Base-by-base conservation (phyloP, 306 rosid genomes). In the Quercus engelmannii region DNA sequence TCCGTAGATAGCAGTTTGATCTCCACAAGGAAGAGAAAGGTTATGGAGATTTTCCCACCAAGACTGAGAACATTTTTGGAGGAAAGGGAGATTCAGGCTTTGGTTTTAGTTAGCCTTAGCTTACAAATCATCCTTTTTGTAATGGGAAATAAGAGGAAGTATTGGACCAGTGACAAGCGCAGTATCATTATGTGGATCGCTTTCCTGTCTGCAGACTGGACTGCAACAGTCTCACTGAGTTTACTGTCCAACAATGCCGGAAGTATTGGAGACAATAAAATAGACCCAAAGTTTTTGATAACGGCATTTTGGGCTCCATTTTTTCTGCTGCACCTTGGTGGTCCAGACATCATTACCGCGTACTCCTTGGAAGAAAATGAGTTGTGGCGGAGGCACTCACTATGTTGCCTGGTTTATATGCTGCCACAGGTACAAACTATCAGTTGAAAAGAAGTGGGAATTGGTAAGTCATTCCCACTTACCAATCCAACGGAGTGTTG, bases 321-420 rank as follows among this genome's bases (percentile, higher is more conserved):
- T 69, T 88, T 87, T 74, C 86, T 87, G 31, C 61, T 84, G 12
- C 88, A 84, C 77, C 86, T 87, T 31, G 90, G 90, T 57, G 90
- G 88, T 21, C 76, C 82, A 5, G 88, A 87, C 54, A 81, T 62
- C 46, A 79, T 87, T 0, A 84, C 85, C 38, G 88, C 90, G 1
- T 87, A 69, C 68, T 82, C 88, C 4, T 59, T 82, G 74, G 90
- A 82, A 80, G 90, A 84, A 77, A 87, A 84, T 65, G 83, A 85
- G 51, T 52, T 82, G 5, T 84, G 88, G 84, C 18, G 15, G 7
- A 79, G 86, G 58, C 84, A 83, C 64, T 69, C 79, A 0, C 56
- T 84, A n/a, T n/a, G n/a, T n/a, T n/a, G n/a, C n/a, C n/a, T n/a
- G n/a, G n/a, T n/a, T n/a, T n/a, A n/a, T n/a, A n/a, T n/a, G n/a